phyloP scores from a whole-genome alignment of 2,329 filamentous ascomycete species.

The Cladophialophora bantiana region DNA sequence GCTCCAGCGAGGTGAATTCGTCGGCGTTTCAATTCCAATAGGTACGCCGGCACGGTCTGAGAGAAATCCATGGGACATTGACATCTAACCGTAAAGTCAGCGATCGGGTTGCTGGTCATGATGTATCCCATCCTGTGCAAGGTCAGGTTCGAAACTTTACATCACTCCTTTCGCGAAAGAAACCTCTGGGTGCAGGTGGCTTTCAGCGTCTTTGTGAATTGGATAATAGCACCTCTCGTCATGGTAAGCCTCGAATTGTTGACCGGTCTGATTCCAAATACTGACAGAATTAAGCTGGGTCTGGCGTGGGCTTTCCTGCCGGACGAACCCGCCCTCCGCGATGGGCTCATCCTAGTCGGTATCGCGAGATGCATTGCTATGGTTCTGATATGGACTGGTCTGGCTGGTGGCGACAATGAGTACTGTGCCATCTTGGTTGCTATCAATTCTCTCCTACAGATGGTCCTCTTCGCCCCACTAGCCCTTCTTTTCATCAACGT shows the following conservation, averaged over 20 bases:
- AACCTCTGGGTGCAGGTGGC: constrained; percentile 78
- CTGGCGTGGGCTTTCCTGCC: constrained; percentile 61
- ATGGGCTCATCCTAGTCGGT: constrained; percentile 81
- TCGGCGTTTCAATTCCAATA: constrained; percentile 72
- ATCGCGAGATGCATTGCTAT: constrained; percentile 88
- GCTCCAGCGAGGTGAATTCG: constrained; percentile 74
- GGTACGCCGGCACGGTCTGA: constrained; percentile 53
- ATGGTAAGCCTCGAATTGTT: constrained; percentile 64
- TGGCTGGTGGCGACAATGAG: constrained; percentile 77
- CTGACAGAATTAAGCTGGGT: constrained; percentile 50
- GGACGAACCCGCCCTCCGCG: constrained; percentile 58
- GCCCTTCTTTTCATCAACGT: constrained; percentile 74
- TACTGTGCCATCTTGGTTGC: constrained; percentile 85
- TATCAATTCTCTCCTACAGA: constrained; percentile 76
- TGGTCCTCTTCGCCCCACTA: constrained; percentile 74
- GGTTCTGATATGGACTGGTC: constrained; percentile 79
- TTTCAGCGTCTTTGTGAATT: constrained; percentile 80
- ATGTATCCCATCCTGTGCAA: constrained; percentile 95
- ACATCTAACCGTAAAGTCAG: constrained; percentile 49
- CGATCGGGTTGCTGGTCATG: constrained; percentile 83
- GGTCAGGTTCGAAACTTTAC: constrained; percentile 77
- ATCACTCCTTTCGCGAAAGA: constrained; percentile 67
- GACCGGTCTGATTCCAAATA: neutral
- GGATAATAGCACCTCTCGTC: constrained; percentile 80
- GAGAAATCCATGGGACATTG: neutral